These are phyloP conservation scores for Ophiostoma populinum DNA, from an alignment of 2,329 filamentous ascomycete genomes.

Conservation along the genomic window DNA sequence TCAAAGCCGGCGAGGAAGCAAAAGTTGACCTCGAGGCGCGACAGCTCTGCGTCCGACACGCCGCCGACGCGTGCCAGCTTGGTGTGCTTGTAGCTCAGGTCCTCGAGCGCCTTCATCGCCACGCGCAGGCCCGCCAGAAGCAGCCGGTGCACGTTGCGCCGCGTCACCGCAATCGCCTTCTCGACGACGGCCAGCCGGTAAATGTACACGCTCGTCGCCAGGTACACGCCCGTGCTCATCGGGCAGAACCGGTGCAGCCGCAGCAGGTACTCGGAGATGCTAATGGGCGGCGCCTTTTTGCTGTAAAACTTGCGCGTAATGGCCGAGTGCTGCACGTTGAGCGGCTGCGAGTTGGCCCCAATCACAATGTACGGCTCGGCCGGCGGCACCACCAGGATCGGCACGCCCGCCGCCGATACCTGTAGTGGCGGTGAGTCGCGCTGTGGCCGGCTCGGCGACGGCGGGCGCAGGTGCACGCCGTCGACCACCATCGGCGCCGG, in stretches of 20 bases:
- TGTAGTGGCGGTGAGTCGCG: not conserved
- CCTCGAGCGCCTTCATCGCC: conserved; percentile 90
- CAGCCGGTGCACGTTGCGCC: conserved; percentile 71
- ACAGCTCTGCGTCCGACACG: conserved; percentile 65
- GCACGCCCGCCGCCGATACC: conserved; percentile 14
- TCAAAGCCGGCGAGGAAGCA: conserved; percentile 79
- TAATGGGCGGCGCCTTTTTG: conserved; percentile 69
- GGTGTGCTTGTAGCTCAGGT: conserved; percentile 70
- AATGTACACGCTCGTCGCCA: conserved; percentile 78
- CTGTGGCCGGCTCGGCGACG: conserved; percentile 4
- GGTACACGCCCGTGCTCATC: conserved; percentile 83
- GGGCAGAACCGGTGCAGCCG: conserved; percentile 84
- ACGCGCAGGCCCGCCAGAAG: conserved; percentile 71
- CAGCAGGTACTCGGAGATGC: conserved; percentile 66
- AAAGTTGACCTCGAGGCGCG: conserved; percentile 74
- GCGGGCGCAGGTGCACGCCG: conserved; percentile 30
- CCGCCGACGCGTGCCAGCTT: conserved; percentile 79
- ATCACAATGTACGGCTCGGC: conserved; percentile 41
- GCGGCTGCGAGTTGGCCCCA: conserved; percentile 52
- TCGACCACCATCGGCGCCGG: conserved; percentile 22
- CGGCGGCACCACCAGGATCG: conserved; percentile 15
- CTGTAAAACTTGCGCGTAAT: conserved; percentile 90
- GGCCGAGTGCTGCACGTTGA: conserved; percentile 64
- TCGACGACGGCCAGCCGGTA: conserved; percentile 65
- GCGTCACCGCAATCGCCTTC: conserved; percentile 61